Conservation (phyloP, 164 flowering plant genomes). For the Umbellularia californica region DNA sequence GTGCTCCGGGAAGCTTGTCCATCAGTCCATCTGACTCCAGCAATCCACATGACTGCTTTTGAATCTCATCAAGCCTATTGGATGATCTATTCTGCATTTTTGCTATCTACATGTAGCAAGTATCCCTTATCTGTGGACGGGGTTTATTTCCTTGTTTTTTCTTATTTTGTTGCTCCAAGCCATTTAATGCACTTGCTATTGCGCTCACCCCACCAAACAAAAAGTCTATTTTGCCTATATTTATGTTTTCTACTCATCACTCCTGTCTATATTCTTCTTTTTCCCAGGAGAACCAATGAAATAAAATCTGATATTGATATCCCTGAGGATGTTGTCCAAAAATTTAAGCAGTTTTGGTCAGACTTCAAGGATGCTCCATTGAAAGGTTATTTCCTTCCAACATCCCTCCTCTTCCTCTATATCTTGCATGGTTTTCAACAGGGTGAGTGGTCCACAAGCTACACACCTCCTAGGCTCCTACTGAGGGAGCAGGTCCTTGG, state of each 20-base stretch:
- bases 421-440: too few species aligned
- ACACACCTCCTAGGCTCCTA: too few species aligned
- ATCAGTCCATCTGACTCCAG: background rate
- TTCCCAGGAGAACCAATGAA: conserved; percentile 78
- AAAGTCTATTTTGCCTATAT: background rate
- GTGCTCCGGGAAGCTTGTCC: background rate
- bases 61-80: background rate
- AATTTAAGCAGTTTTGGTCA: conserved; percentile 79
- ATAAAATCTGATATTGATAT: conserved; percentile 68
- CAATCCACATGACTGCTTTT: background rate
- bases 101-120: background rate
- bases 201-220: too few species aligned
- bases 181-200: too few species aligned
- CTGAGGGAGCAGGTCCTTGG: too few species aligned
- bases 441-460: too few species aligned
- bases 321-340: conserved; percentile 55
- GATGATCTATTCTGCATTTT: background rate
- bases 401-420: background rate
- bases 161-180: background rate
- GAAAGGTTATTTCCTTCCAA: conserved; percentile 45
- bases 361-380: conserved; percentile 65
- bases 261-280: background rate
- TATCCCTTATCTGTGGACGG: background rate
- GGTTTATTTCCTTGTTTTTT: background rate
- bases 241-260: background rate